Conservation (phyloP, 192 early-diverging fungal species). For the Podila horticola region DNA sequence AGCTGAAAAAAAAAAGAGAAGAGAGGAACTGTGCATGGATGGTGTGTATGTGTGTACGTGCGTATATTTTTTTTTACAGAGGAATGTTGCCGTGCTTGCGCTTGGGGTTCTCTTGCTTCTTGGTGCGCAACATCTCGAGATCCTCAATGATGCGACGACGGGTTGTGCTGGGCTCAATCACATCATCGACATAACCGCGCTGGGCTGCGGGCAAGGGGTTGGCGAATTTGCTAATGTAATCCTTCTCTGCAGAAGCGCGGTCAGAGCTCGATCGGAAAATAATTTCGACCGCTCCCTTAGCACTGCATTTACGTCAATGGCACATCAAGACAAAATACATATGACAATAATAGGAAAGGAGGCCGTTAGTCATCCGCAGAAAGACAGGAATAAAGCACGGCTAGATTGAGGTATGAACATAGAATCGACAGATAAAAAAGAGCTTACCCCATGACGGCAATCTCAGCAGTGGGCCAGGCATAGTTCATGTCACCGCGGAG, state of each 20-base stretch:
- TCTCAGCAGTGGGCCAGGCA: conserved; percentile 96
- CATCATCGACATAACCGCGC: conserved; percentile 87
- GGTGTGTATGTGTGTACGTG: neutral
- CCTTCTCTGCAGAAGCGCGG: conserved; percentile 76
- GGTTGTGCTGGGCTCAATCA: conserved; percentile 75
- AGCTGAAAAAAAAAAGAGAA: neutral
- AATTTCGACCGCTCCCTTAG: conserved; percentile 97
- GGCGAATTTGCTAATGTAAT: conserved; percentile 92
- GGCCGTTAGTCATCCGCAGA: neutral
- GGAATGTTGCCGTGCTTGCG: conserved; percentile 98
- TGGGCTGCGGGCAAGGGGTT: conserved; percentile 95
- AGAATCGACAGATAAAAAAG: neutral
- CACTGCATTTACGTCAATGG: conserved; percentile 28
- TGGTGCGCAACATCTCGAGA: conserved; percentile 80
- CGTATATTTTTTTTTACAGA: conserved; percentile 61
- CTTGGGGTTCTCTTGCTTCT: conserved; percentile 78
- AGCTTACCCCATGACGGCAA: conserved; percentile 93
- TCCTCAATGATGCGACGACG: conserved; percentile 89
- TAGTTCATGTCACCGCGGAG: conserved; percentile 91
- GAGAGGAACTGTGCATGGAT: neutral
- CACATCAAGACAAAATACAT: neutral
- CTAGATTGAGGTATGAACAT: neutral
- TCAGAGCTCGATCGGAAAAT: conserved; percentile 82
- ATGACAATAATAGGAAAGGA: neutral
- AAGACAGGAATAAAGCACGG: neutral